A percentile compares a stretch with the other conserved stretches of the same genome.
phyloP scores from a whole-genome alignment of 2,329 filamentous ascomycete species.

The Colletotrichum coccodes region DNA sequence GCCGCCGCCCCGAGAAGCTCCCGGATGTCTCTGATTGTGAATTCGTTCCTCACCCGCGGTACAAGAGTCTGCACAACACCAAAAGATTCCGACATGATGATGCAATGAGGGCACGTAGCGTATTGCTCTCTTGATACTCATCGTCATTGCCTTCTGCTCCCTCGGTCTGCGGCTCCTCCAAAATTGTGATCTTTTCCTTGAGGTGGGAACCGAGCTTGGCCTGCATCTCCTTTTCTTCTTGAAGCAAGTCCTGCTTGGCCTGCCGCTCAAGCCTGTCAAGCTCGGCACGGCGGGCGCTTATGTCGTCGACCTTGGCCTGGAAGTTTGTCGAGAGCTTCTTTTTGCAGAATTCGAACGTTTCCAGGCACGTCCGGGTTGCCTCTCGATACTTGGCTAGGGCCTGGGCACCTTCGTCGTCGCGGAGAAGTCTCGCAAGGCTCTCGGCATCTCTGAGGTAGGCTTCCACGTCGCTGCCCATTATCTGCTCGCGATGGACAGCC shows the following conservation, averaged over 20 bases:
- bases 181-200: neutral
- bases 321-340: neutral
- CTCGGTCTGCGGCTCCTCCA: neutral
- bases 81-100: neutral
- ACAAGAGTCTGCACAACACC: neutral
- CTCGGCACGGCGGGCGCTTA: neutral
- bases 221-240: neutral
- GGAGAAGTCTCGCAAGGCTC: neutral
- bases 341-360: neutral
- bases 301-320: neutral
- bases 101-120: neutral
- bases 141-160: neutral
- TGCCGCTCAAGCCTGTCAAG: neutral
- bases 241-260: neutral
- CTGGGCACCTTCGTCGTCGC: slow-evolving; percentile 43
- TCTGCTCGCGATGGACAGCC: neutral
- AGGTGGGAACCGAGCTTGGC: neutral
- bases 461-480: neutral
- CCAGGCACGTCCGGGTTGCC: neutral
- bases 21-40: neutral
- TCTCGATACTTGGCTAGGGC: neutral
- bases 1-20: neutral
- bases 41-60: too few species aligned
- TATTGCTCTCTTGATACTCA: neutral
- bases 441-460: neutral